Conservation (phyloP, 345 rosid genomes). For the Lepidium sativum region DNA sequence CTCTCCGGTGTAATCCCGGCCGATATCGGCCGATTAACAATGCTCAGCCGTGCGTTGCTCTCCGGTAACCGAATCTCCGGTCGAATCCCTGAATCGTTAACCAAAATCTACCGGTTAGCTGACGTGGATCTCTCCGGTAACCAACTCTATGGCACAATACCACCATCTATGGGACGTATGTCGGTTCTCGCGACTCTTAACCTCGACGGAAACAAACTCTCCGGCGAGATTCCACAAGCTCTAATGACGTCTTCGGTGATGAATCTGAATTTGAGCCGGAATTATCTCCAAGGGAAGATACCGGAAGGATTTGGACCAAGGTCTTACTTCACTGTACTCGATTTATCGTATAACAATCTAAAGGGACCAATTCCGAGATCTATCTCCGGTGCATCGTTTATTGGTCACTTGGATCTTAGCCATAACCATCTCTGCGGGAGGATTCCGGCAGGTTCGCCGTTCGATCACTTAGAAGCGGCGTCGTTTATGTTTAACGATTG, state of each 20-base stretch:
- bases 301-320: slow-evolving; percentile 69
- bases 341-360: slow-evolving; percentile 55
- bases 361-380: slow-evolving; percentile 59
- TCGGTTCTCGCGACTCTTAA: slow-evolving; percentile 71
- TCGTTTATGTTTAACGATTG: slow-evolving; percentile 66
- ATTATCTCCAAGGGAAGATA: slow-evolving; percentile 42
- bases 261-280: slow-evolving; percentile 60
- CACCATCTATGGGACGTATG: slow-evolving; percentile 67
- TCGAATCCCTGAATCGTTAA: slow-evolving; percentile 44
- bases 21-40: slow-evolving; percentile 46
- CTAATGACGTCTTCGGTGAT: slow-evolving; percentile 51
- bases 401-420: slow-evolving; percentile 87
- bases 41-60: slow-evolving; percentile 70
- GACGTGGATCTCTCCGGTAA: slow-evolving; percentile 77
- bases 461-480: slow-evolving; percentile 76
- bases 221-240: slow-evolving; percentile 49
- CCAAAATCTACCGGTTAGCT: slow-evolving; percentile 65
- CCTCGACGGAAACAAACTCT: slow-evolving; percentile 57
- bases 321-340: slow-evolving; percentile 66
- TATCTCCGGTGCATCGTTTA: slow-evolving; percentile 43
- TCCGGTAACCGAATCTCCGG: slow-evolving; percentile 59
- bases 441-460: slow-evolving; percentile 72
- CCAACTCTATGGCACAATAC: slow-evolving; percentile 49
- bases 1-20: slow-evolving; percentile 49
- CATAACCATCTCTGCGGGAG: slow-evolving; percentile 77